Evolutionary conservation across 805 yeast species (phyloP), one percentile per base, ranked within the genome.

Genomic region (Candida insectorum): DNA sequence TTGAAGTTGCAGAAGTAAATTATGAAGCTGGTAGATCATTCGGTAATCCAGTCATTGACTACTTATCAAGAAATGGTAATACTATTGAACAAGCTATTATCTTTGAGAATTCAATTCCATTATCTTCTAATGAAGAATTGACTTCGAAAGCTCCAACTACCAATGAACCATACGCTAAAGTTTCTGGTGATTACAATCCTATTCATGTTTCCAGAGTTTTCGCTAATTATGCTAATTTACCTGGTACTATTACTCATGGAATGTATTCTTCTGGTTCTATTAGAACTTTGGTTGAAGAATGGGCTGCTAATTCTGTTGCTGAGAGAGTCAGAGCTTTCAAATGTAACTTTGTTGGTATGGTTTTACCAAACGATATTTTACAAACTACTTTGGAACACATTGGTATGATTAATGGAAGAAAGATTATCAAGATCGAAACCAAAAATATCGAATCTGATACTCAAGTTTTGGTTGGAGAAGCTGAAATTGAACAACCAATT

Each of bases 321-420:
- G 78, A 89, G 28, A 86, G 98, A 69, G 97, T 94, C 40, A 79
- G 95, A 60, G 97, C 95, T 29, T 93, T 82, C 78, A 78, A 77
- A 62, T 87, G 96, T 56, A 75, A 73, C 52, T 93, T 93, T 58
- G 87, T 84, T 32, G 96, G 96, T 49, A 93, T 93, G 99, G 97
- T 93, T 31, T 75, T 93, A 53, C 99, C 99, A 51, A 91, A 91
- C 62, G 95, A 91, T 57, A 80, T 76, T 43, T 76, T 93, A 54
- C 79, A 81, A 45, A 88, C 97, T 25, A 78, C 81, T 44, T 75
- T 93, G 50, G 95, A 89, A 65, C 98, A 94, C 56, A 77, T 86
- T 62, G 98, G 97, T 69, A 93, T 93, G 99, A 87, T 93, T 57
- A 93, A 91, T 54, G 99, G 99, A 60, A 86, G 99, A 69, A 94